Evolutionary conservation across 306 rosid species (phyloP).

Genomic region (Quercus cerris): DNA sequence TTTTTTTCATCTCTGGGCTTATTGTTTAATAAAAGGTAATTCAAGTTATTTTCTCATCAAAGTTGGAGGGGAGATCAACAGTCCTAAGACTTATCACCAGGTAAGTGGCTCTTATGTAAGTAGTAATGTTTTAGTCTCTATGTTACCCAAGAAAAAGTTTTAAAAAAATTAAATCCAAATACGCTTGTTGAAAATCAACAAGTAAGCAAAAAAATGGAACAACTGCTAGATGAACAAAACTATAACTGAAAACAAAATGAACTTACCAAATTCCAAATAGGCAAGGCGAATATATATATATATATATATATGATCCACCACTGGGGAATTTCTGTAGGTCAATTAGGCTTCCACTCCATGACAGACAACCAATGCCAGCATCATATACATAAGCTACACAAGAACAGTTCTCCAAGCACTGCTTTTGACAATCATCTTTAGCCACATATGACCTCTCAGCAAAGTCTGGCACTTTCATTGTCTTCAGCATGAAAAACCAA

Average conservation of each 20-base stretch:
- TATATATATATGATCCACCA: background rate
- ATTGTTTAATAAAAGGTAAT: too few species aligned
- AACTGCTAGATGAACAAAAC: background rate
- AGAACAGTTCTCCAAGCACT: background rate
- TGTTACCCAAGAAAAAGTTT: too few species aligned
- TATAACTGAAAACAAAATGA: background rate
- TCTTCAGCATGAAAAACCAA: conserved; percentile 10
- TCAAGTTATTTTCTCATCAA: too few species aligned
- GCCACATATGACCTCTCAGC: background rate
- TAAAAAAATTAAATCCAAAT: too few species aligned
- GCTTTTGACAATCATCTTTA: background rate
- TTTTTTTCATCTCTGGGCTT: too few species aligned
- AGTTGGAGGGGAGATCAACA: too few species aligned
- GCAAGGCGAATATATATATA: background rate
- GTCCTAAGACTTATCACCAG: too few species aligned
- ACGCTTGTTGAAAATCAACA: too few species aligned
- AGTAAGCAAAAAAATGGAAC: too few species aligned
- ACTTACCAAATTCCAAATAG: background rate
- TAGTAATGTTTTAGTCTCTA: too few species aligned
- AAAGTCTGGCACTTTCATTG: conserved; percentile 25
- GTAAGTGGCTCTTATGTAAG: too few species aligned
- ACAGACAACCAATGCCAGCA: background rate
- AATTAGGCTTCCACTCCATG: background rate
- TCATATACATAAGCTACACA: background rate
- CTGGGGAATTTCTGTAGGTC: background rate